These are phyloP conservation scores for Suillus ampliporus DNA, from an alignment of 768 basidiomycete species.

Conservation along the genomic window DNA sequence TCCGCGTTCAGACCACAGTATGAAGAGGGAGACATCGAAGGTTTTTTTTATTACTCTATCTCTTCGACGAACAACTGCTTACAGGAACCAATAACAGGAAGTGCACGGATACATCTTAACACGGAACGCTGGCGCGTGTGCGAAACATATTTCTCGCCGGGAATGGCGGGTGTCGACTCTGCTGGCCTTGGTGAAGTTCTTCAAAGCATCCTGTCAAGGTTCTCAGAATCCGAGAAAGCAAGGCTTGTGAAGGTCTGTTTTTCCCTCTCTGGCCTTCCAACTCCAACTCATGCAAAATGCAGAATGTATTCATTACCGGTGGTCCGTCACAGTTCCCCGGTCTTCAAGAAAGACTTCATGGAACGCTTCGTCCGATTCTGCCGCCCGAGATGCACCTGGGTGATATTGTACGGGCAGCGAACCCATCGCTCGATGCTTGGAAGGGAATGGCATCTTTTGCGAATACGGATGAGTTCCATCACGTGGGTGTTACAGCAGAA, in stretches of 20 bases:
- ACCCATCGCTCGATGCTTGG: constrained; percentile 85
- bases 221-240: constrained; percentile 68
- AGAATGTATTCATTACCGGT: constrained; percentile 94
- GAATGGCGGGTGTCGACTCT: constrained; percentile 94
- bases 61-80: background rate
- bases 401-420: constrained; percentile 61
- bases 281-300: background rate
- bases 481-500: constrained; percentile 66
- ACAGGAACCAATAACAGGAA: constrained; percentile 42
- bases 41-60: constrained; percentile 34
- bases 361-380: constrained; percentile 80
- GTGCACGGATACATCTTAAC: constrained; percentile 84
- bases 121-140: constrained; percentile 90
- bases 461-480: constrained; percentile 55
- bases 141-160: constrained; percentile 91
- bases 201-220: constrained; percentile 79
- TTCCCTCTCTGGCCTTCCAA: background rate
- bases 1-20: constrained; percentile 85
- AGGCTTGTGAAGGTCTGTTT: constrained; percentile 74
- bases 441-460: constrained; percentile 87
- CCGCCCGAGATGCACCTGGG: constrained; percentile 78
- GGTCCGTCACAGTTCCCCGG: constrained; percentile 77
- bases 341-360: constrained; percentile 68
- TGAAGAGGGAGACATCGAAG: constrained; percentile 74
- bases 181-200: constrained; percentile 94